Conservation (phyloP, 805 yeast genomes). For the Yamadazyma philogaea region DNA sequence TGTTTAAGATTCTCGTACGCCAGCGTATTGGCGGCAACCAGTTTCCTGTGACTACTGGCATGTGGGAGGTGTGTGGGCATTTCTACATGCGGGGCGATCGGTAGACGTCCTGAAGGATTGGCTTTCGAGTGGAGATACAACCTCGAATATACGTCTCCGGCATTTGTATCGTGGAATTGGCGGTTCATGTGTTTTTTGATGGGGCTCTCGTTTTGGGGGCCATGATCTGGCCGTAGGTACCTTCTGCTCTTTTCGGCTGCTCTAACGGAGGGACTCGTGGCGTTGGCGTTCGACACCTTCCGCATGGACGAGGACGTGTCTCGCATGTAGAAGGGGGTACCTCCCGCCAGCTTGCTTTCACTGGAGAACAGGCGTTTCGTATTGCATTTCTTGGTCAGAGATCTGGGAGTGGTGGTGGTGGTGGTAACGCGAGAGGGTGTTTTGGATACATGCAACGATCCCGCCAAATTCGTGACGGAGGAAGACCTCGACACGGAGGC, state of each 20-base stretch:
- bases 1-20: background rate
- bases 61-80: background rate
- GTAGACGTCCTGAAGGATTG: background rate
- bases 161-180: background rate
- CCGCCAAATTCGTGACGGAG: conserved; percentile 8
- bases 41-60: background rate
- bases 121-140: conserved; percentile 9
- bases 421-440: conserved; percentile 9
- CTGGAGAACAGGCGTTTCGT: conserved; percentile 3
- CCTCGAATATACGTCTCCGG: conserved; percentile 15
- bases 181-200: background rate
- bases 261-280: background rate
- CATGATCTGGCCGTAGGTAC: background rate
- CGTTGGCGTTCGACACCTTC: conserved; percentile 17
- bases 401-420: background rate
- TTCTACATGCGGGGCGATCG: background rate
- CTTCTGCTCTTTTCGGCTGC: background rate
- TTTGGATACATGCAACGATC: conserved; percentile 9
- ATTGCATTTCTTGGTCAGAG: conserved; percentile 2
- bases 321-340: conserved; percentile 34
- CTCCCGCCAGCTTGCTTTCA: conserved; percentile 8
- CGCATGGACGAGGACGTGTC: conserved; percentile 39
- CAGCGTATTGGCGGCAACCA: background rate
- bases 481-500: conserved; percentile 7
- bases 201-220: background rate